Evolutionary conservation across 2,329 filamentous ascomycete genomes (phyloP).

Genomic region (Claviceps sp.): DNA sequence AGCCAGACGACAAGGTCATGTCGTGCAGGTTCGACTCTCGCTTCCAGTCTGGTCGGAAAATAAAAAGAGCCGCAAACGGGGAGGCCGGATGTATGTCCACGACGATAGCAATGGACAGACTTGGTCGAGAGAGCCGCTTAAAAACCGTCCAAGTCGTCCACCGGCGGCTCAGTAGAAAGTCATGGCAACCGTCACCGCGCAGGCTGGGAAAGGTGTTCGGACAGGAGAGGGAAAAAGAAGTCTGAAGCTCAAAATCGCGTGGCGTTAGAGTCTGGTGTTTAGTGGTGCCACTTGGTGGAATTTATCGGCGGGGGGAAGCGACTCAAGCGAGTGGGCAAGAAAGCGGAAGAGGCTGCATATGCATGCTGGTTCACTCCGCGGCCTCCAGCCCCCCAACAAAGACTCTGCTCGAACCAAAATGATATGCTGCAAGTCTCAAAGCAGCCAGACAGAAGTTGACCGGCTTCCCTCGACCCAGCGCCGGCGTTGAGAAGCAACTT

Average conservation of each 20-base stretch:
- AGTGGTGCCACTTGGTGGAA: neutral
- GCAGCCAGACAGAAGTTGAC: too few species aligned
- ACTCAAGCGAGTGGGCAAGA: neutral
- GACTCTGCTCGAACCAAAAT: too few species aligned
- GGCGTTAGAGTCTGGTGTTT: neutral
- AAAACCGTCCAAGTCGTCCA: neutral
- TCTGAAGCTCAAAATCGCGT: neutral
- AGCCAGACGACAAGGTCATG: constrained; percentile 10
- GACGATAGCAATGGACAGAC: neutral
- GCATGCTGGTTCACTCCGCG: neutral
- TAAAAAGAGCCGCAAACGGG: neutral
- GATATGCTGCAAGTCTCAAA: too few species aligned
- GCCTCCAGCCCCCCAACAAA: too few species aligned
- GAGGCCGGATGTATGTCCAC: neutral
- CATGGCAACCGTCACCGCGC: neutral
- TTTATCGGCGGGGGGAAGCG: too few species aligned
- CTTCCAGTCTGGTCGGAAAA: neutral
- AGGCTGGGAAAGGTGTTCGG: neutral
- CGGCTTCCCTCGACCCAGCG: too few species aligned
- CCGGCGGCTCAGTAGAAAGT: neutral
- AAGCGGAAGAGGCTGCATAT: neutral
- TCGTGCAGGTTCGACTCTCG: neutral
- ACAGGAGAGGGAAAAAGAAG: neutral
- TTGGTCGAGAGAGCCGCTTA: neutral
- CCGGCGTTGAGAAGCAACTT: too few species aligned